Evolutionary conservation across 1,139 yeast species (phyloP).

Genomic region (Yamadazyma dendronema): DNA sequence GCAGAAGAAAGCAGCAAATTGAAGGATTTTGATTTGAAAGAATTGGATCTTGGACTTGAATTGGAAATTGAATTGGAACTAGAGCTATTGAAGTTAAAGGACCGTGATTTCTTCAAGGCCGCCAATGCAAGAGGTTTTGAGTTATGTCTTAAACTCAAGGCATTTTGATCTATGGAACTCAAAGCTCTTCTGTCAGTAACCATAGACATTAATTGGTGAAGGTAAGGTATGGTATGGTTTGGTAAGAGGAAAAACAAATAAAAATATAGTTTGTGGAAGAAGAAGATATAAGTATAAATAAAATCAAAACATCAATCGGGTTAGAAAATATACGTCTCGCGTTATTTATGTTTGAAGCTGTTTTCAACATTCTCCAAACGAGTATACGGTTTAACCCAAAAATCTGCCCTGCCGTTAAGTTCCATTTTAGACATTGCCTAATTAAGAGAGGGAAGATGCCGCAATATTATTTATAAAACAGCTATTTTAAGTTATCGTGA

Average conservation of each 20-base stretch:
- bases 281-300: neutral
- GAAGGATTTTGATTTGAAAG: slow-evolving; percentile 4
- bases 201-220: slow-evolving; percentile 9
- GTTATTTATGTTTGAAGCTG: slow-evolving; percentile 6
- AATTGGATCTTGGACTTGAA: slow-evolving; percentile 3
- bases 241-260: neutral
- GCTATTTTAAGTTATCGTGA: neutral
- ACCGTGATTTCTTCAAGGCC: slow-evolving; percentile 4
- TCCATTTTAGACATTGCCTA: neutral
- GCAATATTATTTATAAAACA: neutral
- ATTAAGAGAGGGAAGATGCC: neutral
- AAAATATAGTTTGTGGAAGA: neutral
- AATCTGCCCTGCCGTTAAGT: neutral
- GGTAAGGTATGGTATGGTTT: neutral
- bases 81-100: slow-evolving; percentile 2
- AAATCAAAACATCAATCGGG: neutral
- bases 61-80: slow-evolving; percentile 1
- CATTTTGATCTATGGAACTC: slow-evolving; percentile 12
- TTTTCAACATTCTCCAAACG: slow-evolving; percentile 3
- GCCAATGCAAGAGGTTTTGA: slow-evolving; percentile 5
- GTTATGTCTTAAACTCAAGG: slow-evolving; percentile 5
- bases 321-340: slow-evolving; percentile 3
- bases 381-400: slow-evolving; percentile 1
- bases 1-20: slow-evolving; percentile 4
- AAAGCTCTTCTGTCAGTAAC: slow-evolving; percentile 14